Percentiles rank a stretch among this genome's conserved stretches.
Evolutionary conservation across 495 filamentous ascomycete genomes (phyloP).

Genomic region (Cercophora sp.): DNA sequence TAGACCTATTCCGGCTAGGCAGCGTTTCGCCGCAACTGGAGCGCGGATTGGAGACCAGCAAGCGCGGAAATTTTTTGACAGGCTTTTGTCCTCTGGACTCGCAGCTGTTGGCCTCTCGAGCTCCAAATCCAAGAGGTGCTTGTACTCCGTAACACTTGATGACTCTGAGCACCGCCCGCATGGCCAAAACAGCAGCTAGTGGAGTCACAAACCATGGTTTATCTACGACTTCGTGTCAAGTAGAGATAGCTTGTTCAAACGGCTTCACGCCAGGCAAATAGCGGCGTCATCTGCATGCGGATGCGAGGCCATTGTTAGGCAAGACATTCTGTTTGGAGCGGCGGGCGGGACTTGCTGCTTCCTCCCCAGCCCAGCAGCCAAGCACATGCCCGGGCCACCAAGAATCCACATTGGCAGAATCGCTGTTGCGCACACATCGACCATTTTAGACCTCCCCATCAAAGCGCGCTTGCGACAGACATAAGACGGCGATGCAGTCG

Average conservation of each 20-base stretch:
- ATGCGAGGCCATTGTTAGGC: conserved; percentile 17
- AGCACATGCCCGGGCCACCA: conserved; percentile 5
- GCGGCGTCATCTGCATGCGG: conserved; percentile 7
- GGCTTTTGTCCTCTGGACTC: conserved; percentile 5
- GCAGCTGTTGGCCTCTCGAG: conserved; percentile 9
- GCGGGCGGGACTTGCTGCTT: conserved; percentile 3
- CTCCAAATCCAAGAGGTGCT: conserved; percentile 12
- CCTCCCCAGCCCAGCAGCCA: conserved; percentile 2
- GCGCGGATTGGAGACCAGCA: conserved; percentile 1
- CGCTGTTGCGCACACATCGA: conserved; percentile 25
- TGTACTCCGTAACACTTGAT: conserved; percentile 28
- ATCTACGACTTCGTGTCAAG: not conserved
- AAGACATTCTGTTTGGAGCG: not conserved
- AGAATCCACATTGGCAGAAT: conserved; percentile 13
- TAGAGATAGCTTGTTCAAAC: not conserved
- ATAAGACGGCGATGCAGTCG: conserved; percentile 18
- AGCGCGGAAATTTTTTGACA: conserved; percentile 9
- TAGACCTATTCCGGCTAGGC: conserved; percentile 10
- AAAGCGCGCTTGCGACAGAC: conserved; percentile 14
- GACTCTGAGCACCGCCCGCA: conserved; percentile 4
- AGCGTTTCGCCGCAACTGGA: conserved; percentile 1
- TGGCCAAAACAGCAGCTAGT: not conserved
- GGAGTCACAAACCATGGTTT: not conserved
- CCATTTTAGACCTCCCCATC: conserved; percentile 21
- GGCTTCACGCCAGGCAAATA: not conserved